Base-by-base conservation (phyloP, 768 basidiomycete species). In the Harrya chromipes region DNA sequence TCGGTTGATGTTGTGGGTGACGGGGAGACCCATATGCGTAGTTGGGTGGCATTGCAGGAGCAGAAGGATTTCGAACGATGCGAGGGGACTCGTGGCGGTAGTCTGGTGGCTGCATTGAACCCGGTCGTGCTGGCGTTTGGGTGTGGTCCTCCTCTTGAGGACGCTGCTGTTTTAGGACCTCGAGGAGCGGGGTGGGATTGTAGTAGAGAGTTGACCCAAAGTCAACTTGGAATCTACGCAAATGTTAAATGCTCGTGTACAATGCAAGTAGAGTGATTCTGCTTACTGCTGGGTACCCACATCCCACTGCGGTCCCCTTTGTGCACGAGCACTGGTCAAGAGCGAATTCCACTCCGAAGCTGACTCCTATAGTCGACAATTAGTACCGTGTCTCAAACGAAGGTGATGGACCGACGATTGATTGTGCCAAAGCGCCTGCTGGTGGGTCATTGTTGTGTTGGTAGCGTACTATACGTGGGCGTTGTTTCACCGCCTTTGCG, bases 341-440 rank as follows among this genome's bases (percentile, higher is more conserved):
- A 90, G 58, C 0, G 89, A 90, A 57, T 92, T 92, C 90, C 90
- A 91, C 56, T 90, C 86, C 10, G 87, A 89, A 10, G 90, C 87
- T 60, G 81, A 83, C 65, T 91, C 89, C 78, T 79, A 36, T 31
- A 33, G 21, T 31, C 17, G 5, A 24, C 20, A 24, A 46, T 48
- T 20, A 58, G 52, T 13, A 4, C 4, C 4, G 43, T 24, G 27
- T 3, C 16, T 29, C 7, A 12, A 4, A 6, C 34, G 17, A 14
- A 14, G 13, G 16, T 24, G 41, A 24, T 9, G 17, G 8, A 80
- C 85, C 48, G 57, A 90, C 87, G 55, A 87, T 79, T 26, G 87
- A 84, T 43, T 81, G 79, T 13, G 77, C 76, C 23, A 89, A 67
- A 49, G 68, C 62, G 26, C 59, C 57, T 10, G 55, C 67, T 5